Evolutionary conservation across 139 green algal species (phyloP).

Genomic region (Coccomyxa sp.): DNA sequence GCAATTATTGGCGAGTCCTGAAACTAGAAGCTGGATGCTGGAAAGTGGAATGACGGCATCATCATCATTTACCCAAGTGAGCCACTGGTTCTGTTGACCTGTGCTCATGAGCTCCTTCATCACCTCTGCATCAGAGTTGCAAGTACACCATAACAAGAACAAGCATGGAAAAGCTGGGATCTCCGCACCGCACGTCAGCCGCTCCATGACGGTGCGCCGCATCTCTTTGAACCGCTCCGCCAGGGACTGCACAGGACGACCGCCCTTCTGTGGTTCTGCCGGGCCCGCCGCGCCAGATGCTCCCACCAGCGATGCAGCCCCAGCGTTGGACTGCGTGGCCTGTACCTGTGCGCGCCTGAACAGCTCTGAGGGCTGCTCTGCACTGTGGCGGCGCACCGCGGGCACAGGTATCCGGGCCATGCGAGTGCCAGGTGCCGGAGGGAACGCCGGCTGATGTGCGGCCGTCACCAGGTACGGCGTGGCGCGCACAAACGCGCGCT

Average conservation of each 20-base stretch:
- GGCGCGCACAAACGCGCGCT: conserved; percentile 48
- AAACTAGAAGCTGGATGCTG: no score
- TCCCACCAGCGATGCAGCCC: conserved; percentile 6
- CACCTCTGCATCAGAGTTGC: no score
- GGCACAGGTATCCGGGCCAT: background rate
- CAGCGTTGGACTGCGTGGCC: background rate
- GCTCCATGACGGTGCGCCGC: conserved; percentile 16
- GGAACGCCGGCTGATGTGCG: background rate
- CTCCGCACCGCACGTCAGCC: conserved; percentile 34
- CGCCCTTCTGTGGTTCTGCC: background rate
- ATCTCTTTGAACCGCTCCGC: conserved; percentile 41
- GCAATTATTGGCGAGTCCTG: no score
- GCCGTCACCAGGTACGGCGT: conserved; percentile 41
- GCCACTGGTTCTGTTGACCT: no score
- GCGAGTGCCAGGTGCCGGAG: background rate
- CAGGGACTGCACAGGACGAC: conserved; percentile 15
- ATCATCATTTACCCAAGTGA: no score
- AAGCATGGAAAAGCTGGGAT: background rate
- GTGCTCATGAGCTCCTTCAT: no score
- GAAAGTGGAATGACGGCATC: no score
- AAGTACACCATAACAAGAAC: no score
- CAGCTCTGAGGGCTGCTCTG: background rate
- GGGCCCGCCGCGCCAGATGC: background rate
- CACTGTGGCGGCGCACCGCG: background rate
- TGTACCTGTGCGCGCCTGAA: conserved; percentile 2